These are phyloP conservation scores for Tolypocladium cylindrosporum DNA, from an alignment of 2,329 filamentous ascomycete genomes.

Conservation along the genomic window DNA sequence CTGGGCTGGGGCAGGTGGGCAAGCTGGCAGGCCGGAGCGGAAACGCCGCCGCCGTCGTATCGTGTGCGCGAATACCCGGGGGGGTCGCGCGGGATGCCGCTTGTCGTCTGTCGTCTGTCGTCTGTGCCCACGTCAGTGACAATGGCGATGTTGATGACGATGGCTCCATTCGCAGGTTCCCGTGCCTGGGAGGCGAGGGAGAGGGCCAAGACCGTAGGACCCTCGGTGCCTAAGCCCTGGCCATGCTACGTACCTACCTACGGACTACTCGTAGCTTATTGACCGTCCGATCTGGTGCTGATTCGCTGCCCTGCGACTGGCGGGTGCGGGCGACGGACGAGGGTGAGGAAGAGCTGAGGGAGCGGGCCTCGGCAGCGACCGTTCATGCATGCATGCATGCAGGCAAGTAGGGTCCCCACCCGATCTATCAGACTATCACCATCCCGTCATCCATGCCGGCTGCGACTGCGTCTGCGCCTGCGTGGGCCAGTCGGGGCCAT, in stretches of 20 bases:
- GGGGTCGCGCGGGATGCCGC: neutral
- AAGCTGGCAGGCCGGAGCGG: neutral
- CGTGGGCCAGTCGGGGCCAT: neutral
- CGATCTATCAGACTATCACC: neutral
- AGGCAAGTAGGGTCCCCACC: neutral
- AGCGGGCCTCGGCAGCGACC: neutral
- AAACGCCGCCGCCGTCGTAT: neutral
- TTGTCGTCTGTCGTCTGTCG: neutral
- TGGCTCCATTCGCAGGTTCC: neutral
- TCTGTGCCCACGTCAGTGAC: neutral
- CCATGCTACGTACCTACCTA: neutral
- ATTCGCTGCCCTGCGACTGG: neutral
- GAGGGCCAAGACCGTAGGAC: neutral
- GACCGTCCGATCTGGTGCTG: neutral
- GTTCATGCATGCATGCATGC: neutral
- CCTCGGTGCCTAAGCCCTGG: neutral
- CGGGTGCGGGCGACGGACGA: neutral
- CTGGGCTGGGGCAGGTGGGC: neutral
- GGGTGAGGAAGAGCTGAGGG: neutral
- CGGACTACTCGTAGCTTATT: neutral
- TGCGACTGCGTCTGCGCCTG: neutral
- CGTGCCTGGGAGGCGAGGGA: conserved; percentile 2
- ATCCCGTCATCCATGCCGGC: neutral
- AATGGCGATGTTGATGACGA: neutral
- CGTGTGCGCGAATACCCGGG: neutral